Evolutionary conservation across 306 rosid genomes (phyloP).

Genomic region (Dryas alaskensis): DNA sequence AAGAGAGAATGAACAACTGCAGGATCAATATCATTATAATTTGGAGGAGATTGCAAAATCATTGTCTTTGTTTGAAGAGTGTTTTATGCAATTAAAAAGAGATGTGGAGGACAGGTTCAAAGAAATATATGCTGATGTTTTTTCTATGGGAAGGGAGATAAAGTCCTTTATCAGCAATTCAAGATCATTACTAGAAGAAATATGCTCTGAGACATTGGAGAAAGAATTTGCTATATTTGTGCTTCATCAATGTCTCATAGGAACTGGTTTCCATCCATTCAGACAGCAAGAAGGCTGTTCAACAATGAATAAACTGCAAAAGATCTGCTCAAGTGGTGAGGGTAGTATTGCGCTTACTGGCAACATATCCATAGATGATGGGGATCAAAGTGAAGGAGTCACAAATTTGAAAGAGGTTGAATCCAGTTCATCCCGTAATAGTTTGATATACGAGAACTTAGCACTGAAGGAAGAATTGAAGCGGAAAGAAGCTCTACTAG

Average conservation of each 20-base stretch:
- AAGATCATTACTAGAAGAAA: constrained; percentile 59
- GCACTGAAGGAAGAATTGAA: constrained; percentile 63
- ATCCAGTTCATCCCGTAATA: constrained; percentile 37
- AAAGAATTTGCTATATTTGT: constrained; percentile 52
- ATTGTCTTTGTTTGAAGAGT: constrained; percentile 54
- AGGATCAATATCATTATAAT: constrained; percentile 47
- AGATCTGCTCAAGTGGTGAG: constrained; percentile 28
- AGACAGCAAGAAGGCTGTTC: constrained; percentile 29
- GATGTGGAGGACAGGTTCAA: constrained; percentile 56
- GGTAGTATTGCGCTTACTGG: constrained; percentile 23
- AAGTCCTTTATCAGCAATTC: constrained; percentile 37
- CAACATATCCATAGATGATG: constrained; percentile 23
- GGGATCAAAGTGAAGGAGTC: constrained; percentile 27
- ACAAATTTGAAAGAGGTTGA: constrained; percentile 36
- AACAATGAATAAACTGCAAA: constrained; percentile 24
- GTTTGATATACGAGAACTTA: constrained; percentile 45
- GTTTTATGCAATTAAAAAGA: constrained; percentile 58
- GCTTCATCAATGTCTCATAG: constrained; percentile 46
- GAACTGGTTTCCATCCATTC: constrained; percentile 24
- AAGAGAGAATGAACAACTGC: constrained; percentile 50
- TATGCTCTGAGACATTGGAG: constrained; percentile 43
- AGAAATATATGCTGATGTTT: constrained; percentile 46
- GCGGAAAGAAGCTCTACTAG: constrained; percentile 74
- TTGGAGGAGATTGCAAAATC: constrained; percentile 56
- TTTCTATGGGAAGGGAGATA: constrained; percentile 48